phyloP scores from a whole-genome alignment of 257 asterid genomes.

The Forsythia suspensa region DNA sequence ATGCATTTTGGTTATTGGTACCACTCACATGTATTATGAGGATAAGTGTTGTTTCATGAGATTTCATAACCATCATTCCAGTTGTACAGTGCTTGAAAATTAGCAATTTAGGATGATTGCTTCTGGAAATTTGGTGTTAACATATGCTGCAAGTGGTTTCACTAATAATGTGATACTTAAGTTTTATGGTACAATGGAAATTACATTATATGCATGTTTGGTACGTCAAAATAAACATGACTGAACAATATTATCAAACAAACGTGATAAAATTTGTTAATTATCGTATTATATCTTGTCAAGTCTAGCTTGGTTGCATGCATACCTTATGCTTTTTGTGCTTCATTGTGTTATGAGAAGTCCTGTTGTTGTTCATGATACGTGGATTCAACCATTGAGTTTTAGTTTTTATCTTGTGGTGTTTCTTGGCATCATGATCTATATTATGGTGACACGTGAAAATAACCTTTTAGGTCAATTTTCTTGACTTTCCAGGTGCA shows the following conservation, averaged over 20 bases:
- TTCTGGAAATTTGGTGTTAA: neutral
- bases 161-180: neutral
- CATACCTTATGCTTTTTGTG: too few species aligned
- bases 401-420: neutral
- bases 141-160: neutral
- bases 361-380: neutral
- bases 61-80: neutral
- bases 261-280: neutral
- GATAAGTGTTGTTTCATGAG: too few species aligned
- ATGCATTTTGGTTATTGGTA: neutral
- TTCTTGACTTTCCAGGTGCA: constrained; percentile 49
- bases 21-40: too few species aligned
- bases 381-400: neutral
- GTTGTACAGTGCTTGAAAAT: neutral
- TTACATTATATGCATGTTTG: neutral
- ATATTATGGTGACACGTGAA: neutral
- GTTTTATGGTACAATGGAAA: neutral
- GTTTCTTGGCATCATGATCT: neutral
- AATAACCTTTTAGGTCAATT: neutral
- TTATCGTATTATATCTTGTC: neutral
- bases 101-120: neutral
- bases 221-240: neutral
- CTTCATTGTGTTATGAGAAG: neutral
- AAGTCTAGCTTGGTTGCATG: neutral
- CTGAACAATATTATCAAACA: neutral